Evolutionary conservation across 2,329 filamentous ascomycete species (phyloP), one percentile per base, ranked within the genome.

Genomic region (Ophiobolus disseminans): DNA sequence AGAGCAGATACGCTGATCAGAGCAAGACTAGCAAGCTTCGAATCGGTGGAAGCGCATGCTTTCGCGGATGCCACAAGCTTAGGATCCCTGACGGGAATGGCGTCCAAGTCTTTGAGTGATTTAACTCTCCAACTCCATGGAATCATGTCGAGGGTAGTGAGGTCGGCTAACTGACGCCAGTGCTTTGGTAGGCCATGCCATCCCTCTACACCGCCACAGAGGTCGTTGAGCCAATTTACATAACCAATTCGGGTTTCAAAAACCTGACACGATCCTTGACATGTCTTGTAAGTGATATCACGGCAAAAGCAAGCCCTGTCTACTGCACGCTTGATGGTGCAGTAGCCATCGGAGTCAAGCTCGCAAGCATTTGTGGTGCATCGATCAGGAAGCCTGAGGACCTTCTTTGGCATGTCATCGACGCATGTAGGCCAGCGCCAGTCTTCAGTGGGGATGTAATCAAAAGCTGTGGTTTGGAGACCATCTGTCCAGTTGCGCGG

Each of bases 331-430:
- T 48, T 52, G 34, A 66, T 43, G 22, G 54, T 59, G 54, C 69
- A 72, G 53, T 70, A 72, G 40, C 67, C 69, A 42, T 39, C 38
- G 9, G 54, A 53, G 50, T 70, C 61, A 28, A 63, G 4, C 40
- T 63, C 59, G 51, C 69, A 72, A 43, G 68, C 68, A 56, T 70
- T 60, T 17, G 62, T 66, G 28, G 58, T 55, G 52, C 67, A 72
- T 41, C 61, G 50, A 21, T 58, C 50, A 30, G 47, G n/a, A 38
- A 63, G 61, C 14, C 42, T 38, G 11, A 37, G 54, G 30, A 68
- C 44, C 14, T 44, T 36, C 35, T 55, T 48, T 28, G 66, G 61
- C 42, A 70, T 62, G 46, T 58, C 55, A 17, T 31, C 26, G 35
- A 62, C 49, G 35, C 57, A 62, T 13, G 17, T 34, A 5, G 69